These are phyloP conservation scores for Debaryomyces maramus DNA, from an alignment of 805 yeast species.

Conservation along the genomic window DNA sequence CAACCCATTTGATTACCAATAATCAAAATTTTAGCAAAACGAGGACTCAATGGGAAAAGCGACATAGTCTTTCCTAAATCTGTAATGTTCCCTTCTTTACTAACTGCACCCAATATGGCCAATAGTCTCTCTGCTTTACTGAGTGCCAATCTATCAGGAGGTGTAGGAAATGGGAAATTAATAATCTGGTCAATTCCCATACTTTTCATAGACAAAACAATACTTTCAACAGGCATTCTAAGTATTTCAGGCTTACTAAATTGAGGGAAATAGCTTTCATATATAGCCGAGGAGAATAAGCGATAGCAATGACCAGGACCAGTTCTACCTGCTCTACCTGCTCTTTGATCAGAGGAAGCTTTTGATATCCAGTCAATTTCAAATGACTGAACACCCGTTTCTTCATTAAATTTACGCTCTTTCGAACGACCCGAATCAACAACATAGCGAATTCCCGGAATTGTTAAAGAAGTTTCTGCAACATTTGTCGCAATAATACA, in stretches of 20 bases:
- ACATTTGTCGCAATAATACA: constrained; percentile 96
- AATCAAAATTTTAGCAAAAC: constrained; percentile 86
- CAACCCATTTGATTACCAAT: constrained; percentile 87
- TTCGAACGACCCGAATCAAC: constrained; percentile 94
- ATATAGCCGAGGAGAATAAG: constrained; percentile 89
- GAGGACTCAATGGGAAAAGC: constrained; percentile 87
- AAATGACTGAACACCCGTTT: constrained; percentile 89
- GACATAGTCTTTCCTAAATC: constrained; percentile 84
- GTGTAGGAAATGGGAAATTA: constrained; percentile 96
- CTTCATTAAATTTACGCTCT: constrained; percentile 78
- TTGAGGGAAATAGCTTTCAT: constrained; percentile 77
- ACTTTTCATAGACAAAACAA: constrained; percentile 92
- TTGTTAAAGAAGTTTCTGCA: constrained; percentile 96
- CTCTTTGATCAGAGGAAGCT: constrained; percentile 93
- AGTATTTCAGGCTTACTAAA: constrained; percentile 88
- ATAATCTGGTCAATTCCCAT: constrained; percentile 92
- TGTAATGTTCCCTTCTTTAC: constrained; percentile 56
- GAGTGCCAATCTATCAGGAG: constrained; percentile 68
- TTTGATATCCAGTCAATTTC: constrained; percentile 90
- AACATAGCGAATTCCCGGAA: constrained; percentile 92
- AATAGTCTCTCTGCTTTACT: constrained; percentile 66
- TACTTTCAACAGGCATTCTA: constrained; percentile 94
- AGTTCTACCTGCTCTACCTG: constrained; percentile 98
- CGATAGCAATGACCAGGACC: constrained; percentile 98
- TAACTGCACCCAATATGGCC: constrained; percentile 76